phyloP scores from a whole-genome alignment of 2,329 filamentous ascomycete species.

The Diaporthe ilicicola region DNA sequence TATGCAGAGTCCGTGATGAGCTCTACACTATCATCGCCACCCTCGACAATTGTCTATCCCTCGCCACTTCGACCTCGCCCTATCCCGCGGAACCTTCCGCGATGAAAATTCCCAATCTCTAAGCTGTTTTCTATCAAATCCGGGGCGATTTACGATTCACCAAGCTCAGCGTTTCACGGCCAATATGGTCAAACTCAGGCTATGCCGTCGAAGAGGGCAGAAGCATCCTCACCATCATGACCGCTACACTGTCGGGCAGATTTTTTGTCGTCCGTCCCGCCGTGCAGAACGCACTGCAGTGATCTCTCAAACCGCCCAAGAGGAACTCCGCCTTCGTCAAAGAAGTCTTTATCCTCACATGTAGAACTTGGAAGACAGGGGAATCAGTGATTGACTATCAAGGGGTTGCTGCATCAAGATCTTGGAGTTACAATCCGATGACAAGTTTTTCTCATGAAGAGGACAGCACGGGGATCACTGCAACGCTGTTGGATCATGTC shows the following conservation, averaged over 20 bases:
- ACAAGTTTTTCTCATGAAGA: not conserved
- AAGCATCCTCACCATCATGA: no score
- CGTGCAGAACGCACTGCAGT: no score
- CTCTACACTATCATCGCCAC: not conserved
- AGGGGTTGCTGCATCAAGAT: no score
- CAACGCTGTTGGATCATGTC: not conserved
- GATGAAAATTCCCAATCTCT: not conserved
- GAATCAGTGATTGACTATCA: no score
- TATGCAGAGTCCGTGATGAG: conserved; percentile 2
- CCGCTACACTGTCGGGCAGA: no score
- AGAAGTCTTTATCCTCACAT: no score
- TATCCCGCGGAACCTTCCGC: not conserved
- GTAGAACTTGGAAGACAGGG: no score
- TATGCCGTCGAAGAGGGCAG: no score
- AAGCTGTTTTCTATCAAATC: not conserved
- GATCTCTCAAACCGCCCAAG: no score
- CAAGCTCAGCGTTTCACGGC: not conserved
- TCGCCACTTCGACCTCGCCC: conserved; percentile 15
- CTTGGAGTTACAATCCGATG: not conserved
- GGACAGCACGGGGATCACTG: no score
- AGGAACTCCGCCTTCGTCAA: no score
- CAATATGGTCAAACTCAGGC: not conserved
- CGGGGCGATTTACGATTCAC: not conserved
- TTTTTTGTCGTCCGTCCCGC: no score
- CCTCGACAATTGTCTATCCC: conserved; percentile 8